A percentile compares a stretch with the other conserved stretches of the same genome.
Conservation (phyloP, 352 stramenopile species). For the Globisporangium emineosum region DNA sequence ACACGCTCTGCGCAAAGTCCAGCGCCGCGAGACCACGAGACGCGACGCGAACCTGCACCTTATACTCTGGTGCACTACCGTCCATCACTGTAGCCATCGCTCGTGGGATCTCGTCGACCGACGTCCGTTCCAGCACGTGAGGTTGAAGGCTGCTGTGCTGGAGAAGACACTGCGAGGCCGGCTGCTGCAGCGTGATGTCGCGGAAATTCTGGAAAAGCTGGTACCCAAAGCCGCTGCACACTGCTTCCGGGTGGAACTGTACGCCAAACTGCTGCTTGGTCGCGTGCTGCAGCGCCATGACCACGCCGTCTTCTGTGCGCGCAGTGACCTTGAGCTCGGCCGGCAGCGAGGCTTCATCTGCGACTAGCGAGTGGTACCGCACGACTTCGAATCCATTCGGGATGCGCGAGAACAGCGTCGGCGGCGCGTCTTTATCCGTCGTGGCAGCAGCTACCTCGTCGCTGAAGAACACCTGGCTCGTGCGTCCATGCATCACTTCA, state of each 20-base stretch:
- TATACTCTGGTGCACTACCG: constrained; percentile 19
- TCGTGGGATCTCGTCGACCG: background rate
- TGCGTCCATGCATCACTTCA: constrained; percentile 93
- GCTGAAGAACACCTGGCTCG: constrained; percentile 68
- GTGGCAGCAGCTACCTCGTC: constrained; percentile 15
- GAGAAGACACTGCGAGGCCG: constrained; percentile 41
- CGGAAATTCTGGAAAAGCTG: constrained; percentile 90
- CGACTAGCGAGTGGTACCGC: constrained; percentile 95
- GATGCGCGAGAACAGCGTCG: constrained; percentile 52
- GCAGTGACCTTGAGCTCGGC: constrained; percentile 57
- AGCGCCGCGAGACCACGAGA: constrained; percentile 40
- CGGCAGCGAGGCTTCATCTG: constrained; percentile 48
- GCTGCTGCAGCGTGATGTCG: constrained; percentile 47
- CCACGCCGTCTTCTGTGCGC: constrained; percentile 58
- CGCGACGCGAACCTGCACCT: constrained; percentile 39
- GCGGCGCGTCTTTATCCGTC: background rate
- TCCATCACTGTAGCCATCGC: background rate
- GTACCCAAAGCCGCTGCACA: constrained; percentile 87
- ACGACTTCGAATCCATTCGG: constrained; percentile 89
- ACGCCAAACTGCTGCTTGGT: constrained; percentile 91
- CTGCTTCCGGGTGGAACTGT: constrained; percentile 97
- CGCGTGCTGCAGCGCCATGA: constrained; percentile 90
- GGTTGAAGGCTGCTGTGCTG: constrained; percentile 39
- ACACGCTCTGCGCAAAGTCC: constrained; percentile 60
- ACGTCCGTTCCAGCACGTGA: constrained; percentile 8